phyloP scores from a whole-genome alignment of 371 early-diverging fungal genomes.

The Chytridium lagenaria region DNA sequence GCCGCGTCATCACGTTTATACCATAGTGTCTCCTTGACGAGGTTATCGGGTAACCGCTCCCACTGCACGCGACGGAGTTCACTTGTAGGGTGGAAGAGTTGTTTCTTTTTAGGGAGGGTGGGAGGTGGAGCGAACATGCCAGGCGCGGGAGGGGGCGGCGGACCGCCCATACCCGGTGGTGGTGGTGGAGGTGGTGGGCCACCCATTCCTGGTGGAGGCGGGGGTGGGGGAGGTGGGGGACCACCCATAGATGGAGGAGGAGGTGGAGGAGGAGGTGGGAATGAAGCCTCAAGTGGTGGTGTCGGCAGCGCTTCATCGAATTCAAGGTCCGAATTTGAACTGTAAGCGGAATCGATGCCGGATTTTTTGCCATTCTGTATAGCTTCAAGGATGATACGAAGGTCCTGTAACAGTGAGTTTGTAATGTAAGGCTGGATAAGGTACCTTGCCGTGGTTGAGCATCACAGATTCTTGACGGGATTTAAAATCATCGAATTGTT shows the following conservation, averaged over 20 bases:
- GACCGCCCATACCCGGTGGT: constrained; percentile 26
- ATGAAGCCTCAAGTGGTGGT: constrained; percentile 9
- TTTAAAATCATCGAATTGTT: constrained; percentile 12
- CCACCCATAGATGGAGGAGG: constrained; percentile 17
- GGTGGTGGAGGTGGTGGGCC: constrained; percentile 37
- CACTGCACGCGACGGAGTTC: constrained; percentile 43
- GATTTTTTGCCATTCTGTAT: background rate
- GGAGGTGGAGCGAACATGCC: background rate
- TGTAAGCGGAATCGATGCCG: constrained; percentile 15
- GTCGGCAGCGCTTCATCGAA: background rate
- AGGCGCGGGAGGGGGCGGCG: constrained; percentile 36
- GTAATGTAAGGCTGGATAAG: background rate
- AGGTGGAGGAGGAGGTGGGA: constrained; percentile 22
- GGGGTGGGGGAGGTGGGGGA: constrained; percentile 28
- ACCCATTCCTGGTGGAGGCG: constrained; percentile 1
- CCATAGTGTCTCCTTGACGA: constrained; percentile 40
- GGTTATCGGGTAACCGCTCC: constrained; percentile 40
- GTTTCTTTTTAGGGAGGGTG: constrained; percentile 35
- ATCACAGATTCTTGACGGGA: background rate
- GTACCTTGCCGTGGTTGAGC: background rate
- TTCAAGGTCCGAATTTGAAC: background rate
- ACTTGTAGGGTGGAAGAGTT: constrained; percentile 37
- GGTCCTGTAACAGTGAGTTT: background rate
- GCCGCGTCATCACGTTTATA: constrained; percentile 22
- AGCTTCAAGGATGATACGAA: constrained; percentile 7